Evolutionary conservation across 1,284 basidiomycete species (phyloP).

Genomic region (Pseudozyma hubeiensis): DNA sequence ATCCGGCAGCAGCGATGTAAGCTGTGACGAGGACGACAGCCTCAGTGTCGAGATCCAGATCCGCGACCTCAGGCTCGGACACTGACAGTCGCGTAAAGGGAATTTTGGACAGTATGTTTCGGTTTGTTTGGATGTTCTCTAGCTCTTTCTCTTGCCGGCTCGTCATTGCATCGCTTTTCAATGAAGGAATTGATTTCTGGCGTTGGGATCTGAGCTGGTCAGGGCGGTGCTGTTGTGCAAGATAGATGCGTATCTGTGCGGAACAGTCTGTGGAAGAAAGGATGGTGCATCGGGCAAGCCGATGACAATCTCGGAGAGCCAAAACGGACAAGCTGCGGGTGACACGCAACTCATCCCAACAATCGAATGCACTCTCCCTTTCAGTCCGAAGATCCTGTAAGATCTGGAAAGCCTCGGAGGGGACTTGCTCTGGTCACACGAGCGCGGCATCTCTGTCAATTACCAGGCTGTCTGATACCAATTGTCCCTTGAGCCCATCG

Average conservation of each 20-base stretch:
- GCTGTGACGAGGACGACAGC: conserved; percentile 26
- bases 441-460: not conserved
- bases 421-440: not conserved
- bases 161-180: too few relatives aligned
- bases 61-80: not conserved
- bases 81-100: not conserved
- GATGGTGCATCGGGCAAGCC: too few relatives aligned
- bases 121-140: not conserved
- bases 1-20: not conserved
- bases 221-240: too few relatives aligned
- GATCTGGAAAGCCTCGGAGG: too few relatives aligned
- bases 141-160: too few relatives aligned
- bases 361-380: too few relatives aligned
- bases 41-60: conserved; percentile 37
- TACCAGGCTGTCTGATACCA: too few relatives aligned
- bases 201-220: too few relatives aligned
- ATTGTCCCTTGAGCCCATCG: too few relatives aligned
- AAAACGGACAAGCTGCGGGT: not conserved
- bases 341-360: not conserved
- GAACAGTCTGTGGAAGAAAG: not conserved
- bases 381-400: too few relatives aligned
- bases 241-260: too few relatives aligned
- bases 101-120: not conserved
- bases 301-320: not conserved
- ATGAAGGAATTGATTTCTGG: too few relatives aligned